These are phyloP conservation scores for Candida odintsovae DNA, from an alignment of 805 yeast species.

Conservation along the genomic window DNA sequence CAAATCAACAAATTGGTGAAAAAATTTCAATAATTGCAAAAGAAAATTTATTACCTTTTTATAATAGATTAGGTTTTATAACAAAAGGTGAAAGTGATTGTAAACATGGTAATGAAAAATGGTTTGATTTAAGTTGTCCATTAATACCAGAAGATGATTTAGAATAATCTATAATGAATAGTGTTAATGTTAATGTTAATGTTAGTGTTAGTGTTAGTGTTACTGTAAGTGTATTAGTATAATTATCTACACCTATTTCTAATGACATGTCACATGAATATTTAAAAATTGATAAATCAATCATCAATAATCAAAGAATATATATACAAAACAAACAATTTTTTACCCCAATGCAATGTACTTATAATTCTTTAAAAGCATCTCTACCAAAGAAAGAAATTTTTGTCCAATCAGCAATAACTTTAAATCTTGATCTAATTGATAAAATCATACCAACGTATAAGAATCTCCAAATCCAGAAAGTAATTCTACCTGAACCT, in stretches of 20 bases:
- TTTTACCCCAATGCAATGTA: no score
- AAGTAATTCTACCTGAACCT: conserved; percentile 83
- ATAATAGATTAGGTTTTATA: conserved; percentile 74
- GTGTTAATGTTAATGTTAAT: no score
- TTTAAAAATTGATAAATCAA: neutral
- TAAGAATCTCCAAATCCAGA: conserved; percentile 89
- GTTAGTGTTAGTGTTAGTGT: no score
- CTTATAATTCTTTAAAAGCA: conserved; percentile 76
- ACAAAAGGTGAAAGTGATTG: conserved; percentile 62
- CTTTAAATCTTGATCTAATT: conserved; percentile 80
- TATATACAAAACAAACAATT: conserved; percentile 34
- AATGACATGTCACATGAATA: neutral
- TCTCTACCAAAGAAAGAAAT: conserved; percentile 88
- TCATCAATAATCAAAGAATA: neutral
- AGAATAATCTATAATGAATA: neutral
- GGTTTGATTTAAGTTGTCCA: conserved; percentile 51
- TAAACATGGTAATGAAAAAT: conserved; percentile 48
- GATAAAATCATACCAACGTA: conserved; percentile 87
- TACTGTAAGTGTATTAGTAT: no score
- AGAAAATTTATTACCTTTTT: conserved; percentile 63
- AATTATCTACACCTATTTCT: neutral
- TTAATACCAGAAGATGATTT: conserved; percentile 37
- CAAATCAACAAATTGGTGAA: conserved; percentile 82
- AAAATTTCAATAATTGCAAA: conserved; percentile 72
- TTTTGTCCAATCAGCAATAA: conserved; percentile 84